Percentiles rank a stretch among this genome's conserved stretches.
These are phyloP conservation scores for Mollisia scopiformis DNA, from an alignment of 2,329 filamentous ascomycete genomes.

Conservation along the genomic window DNA sequence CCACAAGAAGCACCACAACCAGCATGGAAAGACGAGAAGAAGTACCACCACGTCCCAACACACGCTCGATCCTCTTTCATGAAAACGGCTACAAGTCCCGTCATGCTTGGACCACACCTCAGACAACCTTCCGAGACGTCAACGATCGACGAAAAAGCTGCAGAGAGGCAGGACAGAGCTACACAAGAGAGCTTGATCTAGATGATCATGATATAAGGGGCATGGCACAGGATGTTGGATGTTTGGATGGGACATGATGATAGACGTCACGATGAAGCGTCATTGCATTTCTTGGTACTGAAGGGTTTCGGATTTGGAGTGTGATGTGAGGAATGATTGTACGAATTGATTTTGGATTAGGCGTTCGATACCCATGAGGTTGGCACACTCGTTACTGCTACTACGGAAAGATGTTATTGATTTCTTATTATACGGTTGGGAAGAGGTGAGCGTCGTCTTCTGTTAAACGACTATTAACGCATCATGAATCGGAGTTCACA, in stretches of 20 bases:
- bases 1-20: constrained; percentile 6
- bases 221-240: not conserved
- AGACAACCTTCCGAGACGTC: not conserved
- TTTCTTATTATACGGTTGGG: not conserved
- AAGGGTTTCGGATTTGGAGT: not conserved
- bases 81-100: constrained; percentile 22
- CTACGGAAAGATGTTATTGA: not conserved
- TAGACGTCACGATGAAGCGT: not conserved
- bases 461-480: not conserved
- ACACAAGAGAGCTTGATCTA: not conserved
- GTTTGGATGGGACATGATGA: not conserved
- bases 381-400: not conserved
- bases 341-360: not conserved
- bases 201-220: not conserved
- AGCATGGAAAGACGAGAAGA: constrained; percentile 19
- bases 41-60: constrained; percentile 24
- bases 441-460: not conserved
- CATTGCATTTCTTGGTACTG: not conserved
- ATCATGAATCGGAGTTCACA: not conserved
- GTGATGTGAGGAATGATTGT: not conserved
- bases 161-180: not conserved
- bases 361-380: not conserved
- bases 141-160: not conserved
- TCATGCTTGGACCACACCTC: constrained; percentile 15
- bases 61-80: constrained; percentile 25